A percentile compares a stretch with the other conserved stretches of the same genome.
Evolutionary conservation across 495 filamentous ascomycete genomes (phyloP).

Genomic region (Wilcoxina mikolae): DNA sequence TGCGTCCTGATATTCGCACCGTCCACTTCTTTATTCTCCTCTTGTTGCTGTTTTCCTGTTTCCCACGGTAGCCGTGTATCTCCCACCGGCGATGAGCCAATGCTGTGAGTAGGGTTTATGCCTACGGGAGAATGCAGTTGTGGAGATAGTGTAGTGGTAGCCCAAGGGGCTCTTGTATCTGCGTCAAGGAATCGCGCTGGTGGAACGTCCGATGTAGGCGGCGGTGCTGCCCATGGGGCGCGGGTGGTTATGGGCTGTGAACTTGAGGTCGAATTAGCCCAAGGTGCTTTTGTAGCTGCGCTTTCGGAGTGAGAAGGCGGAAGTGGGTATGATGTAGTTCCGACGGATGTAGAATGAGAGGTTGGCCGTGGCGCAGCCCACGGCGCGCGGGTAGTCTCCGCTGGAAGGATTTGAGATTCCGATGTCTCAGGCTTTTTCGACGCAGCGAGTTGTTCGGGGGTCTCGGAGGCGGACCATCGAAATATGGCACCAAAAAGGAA

Average conservation of each 20-base stretch:
- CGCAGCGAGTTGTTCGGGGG: not conserved
- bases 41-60: not conserved
- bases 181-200: constrained; percentile 3
- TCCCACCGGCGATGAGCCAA: not conserved
- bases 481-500: constrained; percentile 67
- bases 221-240: constrained; percentile 11
- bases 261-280: constrained; percentile 1
- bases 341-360: not conserved
- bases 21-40: not conserved
- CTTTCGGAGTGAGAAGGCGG: no score
- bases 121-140: not conserved
- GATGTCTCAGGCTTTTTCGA: not conserved
- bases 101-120: not conserved
- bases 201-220: constrained; percentile 11
- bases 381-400: constrained; percentile 11
- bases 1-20: constrained; percentile 11
- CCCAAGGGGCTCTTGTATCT: constrained; percentile 18
- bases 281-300: constrained; percentile 11
- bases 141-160: not conserved
- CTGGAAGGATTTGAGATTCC: not conserved
- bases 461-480: not conserved
- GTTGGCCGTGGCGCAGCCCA: constrained; percentile 10
- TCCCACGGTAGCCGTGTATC: not conserved
- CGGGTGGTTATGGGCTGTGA: constrained; percentile 10
- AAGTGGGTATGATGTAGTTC: no score